phyloP scores from a whole-genome alignment of 73 alveolate species.

The Halteria grandinella region DNA sequence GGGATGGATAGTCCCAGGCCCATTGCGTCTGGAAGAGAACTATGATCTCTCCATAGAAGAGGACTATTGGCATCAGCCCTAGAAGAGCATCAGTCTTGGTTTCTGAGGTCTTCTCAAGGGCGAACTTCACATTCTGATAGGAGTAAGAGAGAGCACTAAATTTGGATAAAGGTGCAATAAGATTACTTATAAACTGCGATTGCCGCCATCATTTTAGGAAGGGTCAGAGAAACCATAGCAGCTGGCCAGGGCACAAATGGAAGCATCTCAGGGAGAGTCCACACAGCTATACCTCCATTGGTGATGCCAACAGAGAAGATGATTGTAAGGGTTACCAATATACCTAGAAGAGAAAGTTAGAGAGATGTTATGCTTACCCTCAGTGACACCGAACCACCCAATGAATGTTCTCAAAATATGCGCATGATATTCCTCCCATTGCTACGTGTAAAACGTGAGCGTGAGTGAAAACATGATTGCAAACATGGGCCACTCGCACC shows the following conservation, averaged over 20 bases:
- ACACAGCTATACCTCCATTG: conserved; percentile 2
- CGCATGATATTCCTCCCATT: conserved; percentile 84
- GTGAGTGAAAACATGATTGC: background rate
- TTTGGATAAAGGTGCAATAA: background rate
- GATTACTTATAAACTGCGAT: background rate
- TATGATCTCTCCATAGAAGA: conserved; percentile 3
- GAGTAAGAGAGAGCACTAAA: conserved; percentile 28
- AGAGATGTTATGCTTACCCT: conserved; percentile 17
- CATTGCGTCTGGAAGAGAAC: conserved; percentile 6
- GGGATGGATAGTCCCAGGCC: conserved; percentile 36
- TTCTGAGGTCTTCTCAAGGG: background rate
- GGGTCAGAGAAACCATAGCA: background rate
- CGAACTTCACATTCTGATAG: background rate
- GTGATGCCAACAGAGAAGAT: conserved; percentile 2
- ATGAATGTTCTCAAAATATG: conserved; percentile 65
- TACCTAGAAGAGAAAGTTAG: background rate
- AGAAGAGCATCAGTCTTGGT: conserved; percentile 21
- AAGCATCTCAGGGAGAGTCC: background rate
- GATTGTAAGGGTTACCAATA: background rate
- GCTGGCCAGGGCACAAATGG: background rate
- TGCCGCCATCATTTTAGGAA: no score
- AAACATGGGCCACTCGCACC: background rate
- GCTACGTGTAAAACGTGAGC: conserved; percentile 44
- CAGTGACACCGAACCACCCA: conserved; percentile 71
- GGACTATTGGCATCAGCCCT: conserved; percentile 22